These are phyloP conservation scores for Cadophora luteo-olivacea DNA, from an alignment of 2,329 filamentous ascomycete species.

Conservation along the genomic window DNA sequence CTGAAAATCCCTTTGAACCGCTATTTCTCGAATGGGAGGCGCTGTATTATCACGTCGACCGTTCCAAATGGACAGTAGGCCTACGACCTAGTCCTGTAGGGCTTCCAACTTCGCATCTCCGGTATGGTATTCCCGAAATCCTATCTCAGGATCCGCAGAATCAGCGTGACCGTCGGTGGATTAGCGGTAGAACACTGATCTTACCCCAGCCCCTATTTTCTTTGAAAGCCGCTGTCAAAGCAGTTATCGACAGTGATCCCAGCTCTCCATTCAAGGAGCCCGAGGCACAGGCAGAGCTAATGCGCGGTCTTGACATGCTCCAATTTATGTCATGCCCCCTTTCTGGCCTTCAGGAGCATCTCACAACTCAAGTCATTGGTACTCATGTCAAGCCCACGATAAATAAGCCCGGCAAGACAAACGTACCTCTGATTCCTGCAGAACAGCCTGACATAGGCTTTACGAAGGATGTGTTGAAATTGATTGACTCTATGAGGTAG, in stretches of 20 bases:
- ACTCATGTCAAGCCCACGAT: slow-evolving; percentile 50
- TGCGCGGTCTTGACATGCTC: not conserved
- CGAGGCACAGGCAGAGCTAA: not conserved
- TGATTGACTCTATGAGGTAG: slow-evolving; percentile 38
- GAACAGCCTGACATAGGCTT: slow-evolving; percentile 34
- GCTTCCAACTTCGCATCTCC: not conserved
- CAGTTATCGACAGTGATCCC: slow-evolving; percentile 3
- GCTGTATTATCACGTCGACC: slow-evolving; percentile 13
- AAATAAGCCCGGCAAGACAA: slow-evolving; percentile 25
- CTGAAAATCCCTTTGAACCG: not conserved
- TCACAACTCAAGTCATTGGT: slow-evolving; percentile 46
- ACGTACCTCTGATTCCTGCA: slow-evolving; percentile 24
- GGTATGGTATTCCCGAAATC: not conserved
- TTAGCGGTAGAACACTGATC: slow-evolving; percentile 48
- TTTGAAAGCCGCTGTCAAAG: slow-evolving; percentile 39
- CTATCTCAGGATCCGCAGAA: slow-evolving; percentile 26
- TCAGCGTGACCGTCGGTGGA: slow-evolving; percentile 34
- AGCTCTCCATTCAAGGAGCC: not conserved
- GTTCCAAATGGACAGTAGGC: slow-evolving; percentile 1
- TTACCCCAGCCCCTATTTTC: slow-evolving; percentile 50
- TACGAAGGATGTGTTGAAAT: slow-evolving; percentile 27
- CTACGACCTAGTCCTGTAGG: not conserved
- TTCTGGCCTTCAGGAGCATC: slow-evolving; percentile 42
- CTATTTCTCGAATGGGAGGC: slow-evolving; percentile 21
- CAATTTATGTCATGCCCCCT: slow-evolving; percentile 45